Evolutionary conservation across 2,329 filamentous ascomycete species (phyloP).

Genomic region (Daldinia sp.): DNA sequence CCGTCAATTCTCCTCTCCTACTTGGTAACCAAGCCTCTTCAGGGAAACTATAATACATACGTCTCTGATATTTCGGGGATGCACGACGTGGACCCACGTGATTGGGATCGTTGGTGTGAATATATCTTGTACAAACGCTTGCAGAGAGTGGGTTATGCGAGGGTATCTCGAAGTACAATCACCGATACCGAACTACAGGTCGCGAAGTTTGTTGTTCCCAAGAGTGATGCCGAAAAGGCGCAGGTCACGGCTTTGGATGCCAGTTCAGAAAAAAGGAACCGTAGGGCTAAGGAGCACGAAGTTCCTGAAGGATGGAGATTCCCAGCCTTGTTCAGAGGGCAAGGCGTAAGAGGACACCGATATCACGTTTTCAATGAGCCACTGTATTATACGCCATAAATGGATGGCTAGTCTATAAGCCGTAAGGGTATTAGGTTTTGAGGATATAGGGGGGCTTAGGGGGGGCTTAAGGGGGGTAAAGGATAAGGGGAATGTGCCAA

Average conservation of each 20-base stretch:
- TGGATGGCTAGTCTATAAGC: not conserved
- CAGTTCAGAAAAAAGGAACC: constrained; percentile 62
- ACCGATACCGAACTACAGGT: constrained; percentile 98
- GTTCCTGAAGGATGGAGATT: constrained; percentile 83
- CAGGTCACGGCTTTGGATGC: constrained; percentile 51
- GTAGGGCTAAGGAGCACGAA: constrained; percentile 71
- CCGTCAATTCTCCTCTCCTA: constrained; percentile 90
- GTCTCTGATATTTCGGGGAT: constrained; percentile 88
- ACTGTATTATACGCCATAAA: constrained; percentile 65
- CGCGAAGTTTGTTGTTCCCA: constrained; percentile 89
- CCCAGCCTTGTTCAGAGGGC: constrained; percentile 81
- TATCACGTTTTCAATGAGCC: constrained; percentile 98
- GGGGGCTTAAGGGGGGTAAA: not conserved
- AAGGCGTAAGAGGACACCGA: constrained; percentile 85
- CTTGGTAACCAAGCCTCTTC: constrained; percentile 85
- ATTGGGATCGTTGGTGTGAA: constrained; percentile 99
- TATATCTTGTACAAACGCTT: constrained; percentile 96
- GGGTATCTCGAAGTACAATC: constrained; percentile 87
- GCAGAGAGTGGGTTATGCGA: constrained; percentile 85
- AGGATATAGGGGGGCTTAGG: not conserved
- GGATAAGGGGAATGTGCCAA: constrained; percentile 11
- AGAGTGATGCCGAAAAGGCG: constrained; percentile 65
- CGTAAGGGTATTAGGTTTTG: not conserved
- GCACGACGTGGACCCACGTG: constrained; percentile 90
- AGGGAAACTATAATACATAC: constrained; percentile 98